Conservation (phyloP, 805 yeast species). For the Candida peoriensis region DNA sequence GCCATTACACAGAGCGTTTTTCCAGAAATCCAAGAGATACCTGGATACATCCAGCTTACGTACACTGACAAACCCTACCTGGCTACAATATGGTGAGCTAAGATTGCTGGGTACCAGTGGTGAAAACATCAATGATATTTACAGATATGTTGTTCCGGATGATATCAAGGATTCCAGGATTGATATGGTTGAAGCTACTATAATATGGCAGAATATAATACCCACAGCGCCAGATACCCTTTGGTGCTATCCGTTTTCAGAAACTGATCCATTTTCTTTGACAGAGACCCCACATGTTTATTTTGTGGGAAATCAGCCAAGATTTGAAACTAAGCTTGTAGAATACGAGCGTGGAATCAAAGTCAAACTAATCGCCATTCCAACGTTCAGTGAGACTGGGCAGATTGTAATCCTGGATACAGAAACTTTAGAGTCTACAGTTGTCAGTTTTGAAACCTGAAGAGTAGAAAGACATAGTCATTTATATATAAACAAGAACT, state of each 20-base stretch:
- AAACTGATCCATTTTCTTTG: constrained; percentile 77
- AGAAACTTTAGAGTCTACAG: constrained; percentile 48
- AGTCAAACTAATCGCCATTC: constrained; percentile 61
- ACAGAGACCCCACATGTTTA: constrained; percentile 79
- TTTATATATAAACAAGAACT: constrained; percentile 7
- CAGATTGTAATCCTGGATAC: constrained; percentile 59
- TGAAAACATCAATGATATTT: constrained; percentile 75
- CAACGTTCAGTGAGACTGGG: constrained; percentile 63
- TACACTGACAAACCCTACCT: constrained; percentile 64
- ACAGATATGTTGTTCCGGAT: constrained; percentile 53
- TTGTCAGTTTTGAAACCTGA: constrained; percentile 29
- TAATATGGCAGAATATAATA: constrained; percentile 79
- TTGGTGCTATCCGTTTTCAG: constrained; percentile 79
- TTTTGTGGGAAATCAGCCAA: constrained; percentile 78
- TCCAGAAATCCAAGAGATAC: constrained; percentile 41
- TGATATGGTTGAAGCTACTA: constrained; percentile 57
- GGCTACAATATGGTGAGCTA: constrained; percentile 55
- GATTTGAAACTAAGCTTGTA: constrained; percentile 43
- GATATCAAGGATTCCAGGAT: constrained; percentile 33
- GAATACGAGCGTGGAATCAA: constrained; percentile 31
- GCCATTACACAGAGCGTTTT: constrained; percentile 75
- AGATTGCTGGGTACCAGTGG: constrained; percentile 75
- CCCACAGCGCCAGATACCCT: constrained; percentile 97
- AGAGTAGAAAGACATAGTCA: background rate
- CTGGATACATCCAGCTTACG: constrained; percentile 35